phyloP scores from a whole-genome alignment of 2,329 filamentous ascomycete species.

The Byssochlamys sp. region DNA sequence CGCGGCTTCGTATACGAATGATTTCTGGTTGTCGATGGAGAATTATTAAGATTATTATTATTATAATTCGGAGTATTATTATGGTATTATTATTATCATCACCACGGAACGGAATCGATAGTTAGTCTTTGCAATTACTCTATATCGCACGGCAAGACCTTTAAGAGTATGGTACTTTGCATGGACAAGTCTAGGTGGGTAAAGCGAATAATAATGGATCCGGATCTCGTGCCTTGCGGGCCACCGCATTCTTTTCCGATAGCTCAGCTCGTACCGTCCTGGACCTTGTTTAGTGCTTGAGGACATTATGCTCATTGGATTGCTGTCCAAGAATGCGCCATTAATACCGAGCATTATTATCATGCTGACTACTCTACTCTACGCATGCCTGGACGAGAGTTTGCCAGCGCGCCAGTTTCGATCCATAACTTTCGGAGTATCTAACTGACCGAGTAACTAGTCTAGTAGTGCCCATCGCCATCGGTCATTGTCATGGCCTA shows the following conservation, averaged over 20 bases:
- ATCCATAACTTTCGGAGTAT: too few relatives aligned
- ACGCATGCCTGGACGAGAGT: neutral
- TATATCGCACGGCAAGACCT: neutral
- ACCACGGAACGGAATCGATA: neutral
- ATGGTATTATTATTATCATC: too few relatives aligned
- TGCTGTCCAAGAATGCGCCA: neutral
- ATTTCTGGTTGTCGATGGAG: neutral
- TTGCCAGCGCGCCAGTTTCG: neutral
- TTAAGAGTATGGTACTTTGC: neutral
- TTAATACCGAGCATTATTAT: neutral
- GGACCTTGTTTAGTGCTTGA: neutral
- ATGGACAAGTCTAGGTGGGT: neutral
- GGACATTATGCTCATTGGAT: neutral
- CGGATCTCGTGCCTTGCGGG: neutral
- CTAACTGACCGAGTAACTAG: too few relatives aligned
- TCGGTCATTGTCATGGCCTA: neutral
- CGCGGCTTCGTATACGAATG: neutral
- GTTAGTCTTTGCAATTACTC: neutral
- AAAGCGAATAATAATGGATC: neutral
- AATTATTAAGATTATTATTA: too few relatives aligned
- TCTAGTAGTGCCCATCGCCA: neutral
- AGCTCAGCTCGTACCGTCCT: neutral
- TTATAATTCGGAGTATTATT: too few relatives aligned
- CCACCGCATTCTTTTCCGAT: neutral
- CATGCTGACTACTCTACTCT: neutral